Conservation (phyloP, 2,329 filamentous ascomycete species). For the Penicillium janthinellum region DNA sequence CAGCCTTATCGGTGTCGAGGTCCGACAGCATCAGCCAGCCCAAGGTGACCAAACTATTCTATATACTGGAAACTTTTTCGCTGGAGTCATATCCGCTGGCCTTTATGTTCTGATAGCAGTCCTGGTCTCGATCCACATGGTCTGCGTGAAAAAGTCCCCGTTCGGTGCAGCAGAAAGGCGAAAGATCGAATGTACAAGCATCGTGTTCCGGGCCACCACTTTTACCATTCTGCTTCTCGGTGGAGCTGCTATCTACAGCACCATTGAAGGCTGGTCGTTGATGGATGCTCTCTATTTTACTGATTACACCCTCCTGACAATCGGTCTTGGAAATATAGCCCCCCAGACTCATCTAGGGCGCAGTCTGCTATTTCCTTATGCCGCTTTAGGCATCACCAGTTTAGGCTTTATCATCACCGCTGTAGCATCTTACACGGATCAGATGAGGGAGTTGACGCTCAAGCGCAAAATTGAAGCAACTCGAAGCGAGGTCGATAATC, state of each 20-base stretch:
- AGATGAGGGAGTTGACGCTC: neutral
- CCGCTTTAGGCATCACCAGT: neutral
- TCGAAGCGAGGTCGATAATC: neutral
- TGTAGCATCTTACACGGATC: neutral
- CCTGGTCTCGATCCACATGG: neutral
- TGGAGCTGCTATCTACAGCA: conserved; percentile 4
- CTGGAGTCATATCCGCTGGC: neutral
- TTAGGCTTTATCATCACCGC: neutral
- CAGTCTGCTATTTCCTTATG: conserved; percentile 49
- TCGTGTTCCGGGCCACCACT: neutral
- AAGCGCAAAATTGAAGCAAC: neutral
- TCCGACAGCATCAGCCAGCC: neutral
- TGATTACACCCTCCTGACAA: conserved; percentile 58
- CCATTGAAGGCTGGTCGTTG: conserved; percentile 31
- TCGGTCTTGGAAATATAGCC: conserved; percentile 56
- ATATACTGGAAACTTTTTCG: neutral
- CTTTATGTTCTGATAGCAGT: neutral
- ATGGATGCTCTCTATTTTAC: conserved; percentile 59
- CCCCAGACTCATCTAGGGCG: conserved; percentile 54
- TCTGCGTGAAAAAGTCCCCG: neutral
- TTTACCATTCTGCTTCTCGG: neutral
- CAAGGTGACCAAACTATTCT: neutral
- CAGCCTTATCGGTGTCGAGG: neutral
- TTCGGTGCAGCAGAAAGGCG: neutral
- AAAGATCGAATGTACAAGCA: neutral